phyloP scores from a whole-genome alignment of 768 basidiomycete species.

The Sporobolomyces roseus region DNA sequence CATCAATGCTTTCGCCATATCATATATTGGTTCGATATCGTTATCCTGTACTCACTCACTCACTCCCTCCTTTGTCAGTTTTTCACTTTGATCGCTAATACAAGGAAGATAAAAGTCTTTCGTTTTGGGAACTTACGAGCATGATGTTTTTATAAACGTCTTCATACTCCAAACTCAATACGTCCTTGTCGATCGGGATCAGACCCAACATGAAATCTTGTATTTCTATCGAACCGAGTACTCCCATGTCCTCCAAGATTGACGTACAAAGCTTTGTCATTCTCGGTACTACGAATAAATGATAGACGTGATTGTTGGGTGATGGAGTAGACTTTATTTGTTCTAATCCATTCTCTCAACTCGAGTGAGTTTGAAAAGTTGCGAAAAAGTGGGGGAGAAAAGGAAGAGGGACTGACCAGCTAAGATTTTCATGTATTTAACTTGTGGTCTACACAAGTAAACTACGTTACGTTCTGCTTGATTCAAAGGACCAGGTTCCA shows the following conservation, averaged over 20 bases:
- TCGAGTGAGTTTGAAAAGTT: too few species aligned
- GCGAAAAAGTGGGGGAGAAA: background rate
- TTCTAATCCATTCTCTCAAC: too few species aligned
- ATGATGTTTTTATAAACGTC: conserved; percentile 72
- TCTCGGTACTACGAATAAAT: conserved; percentile 79
- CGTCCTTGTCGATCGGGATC: conserved; percentile 87
- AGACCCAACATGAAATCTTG: conserved; percentile 86
- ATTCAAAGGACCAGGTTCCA: conserved; percentile 79
- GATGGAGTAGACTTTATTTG: conserved; percentile 80
- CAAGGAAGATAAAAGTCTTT: too few species aligned
- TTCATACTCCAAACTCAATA: conserved; percentile 83
- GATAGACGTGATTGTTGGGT: conserved; percentile 73
- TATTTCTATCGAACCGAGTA: conserved; percentile 86
- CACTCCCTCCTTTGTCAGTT: too few species aligned
- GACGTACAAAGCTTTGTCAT: conserved; percentile 77
- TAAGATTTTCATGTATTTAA: conserved; percentile 79
- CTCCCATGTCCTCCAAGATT: conserved; percentile 93
- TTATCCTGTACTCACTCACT: conserved; percentile 62
- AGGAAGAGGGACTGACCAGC: conserved; percentile 62
- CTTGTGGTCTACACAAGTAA: conserved; percentile 83
- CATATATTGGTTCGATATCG: conserved; percentile 82
- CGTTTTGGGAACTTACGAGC: conserved; percentile 61
- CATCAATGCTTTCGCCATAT: conserved; percentile 79
- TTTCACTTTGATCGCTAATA: too few species aligned
- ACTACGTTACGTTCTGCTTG: conserved; percentile 83